phyloP scores from a whole-genome alignment of 352 stramenopile genomes.

The Globisporangium okanoganense region DNA sequence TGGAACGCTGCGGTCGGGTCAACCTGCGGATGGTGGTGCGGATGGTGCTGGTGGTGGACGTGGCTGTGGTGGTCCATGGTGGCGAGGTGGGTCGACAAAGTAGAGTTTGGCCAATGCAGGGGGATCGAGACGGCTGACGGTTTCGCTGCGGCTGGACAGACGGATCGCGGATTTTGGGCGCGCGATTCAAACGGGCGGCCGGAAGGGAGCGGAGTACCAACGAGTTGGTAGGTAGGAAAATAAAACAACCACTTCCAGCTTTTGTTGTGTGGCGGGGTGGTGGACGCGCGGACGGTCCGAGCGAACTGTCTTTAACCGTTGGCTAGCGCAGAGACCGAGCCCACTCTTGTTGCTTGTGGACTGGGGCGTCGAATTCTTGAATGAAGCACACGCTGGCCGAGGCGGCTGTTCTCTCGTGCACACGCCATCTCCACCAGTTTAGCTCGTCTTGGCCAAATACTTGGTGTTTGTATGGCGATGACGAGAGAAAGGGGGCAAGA shows the following conservation, averaged over 20 bases:
- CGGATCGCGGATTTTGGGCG: not conserved
- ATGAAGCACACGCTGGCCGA: not conserved
- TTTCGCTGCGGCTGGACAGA: not conserved
- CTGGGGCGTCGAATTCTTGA: constrained; percentile 11
- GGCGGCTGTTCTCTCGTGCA: constrained; percentile 12
- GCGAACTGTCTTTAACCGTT: constrained; percentile 14
- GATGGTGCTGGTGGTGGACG: constrained; percentile 14
- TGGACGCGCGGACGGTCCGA: not conserved
- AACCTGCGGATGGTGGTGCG: constrained; percentile 15
- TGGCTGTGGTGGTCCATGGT: constrained; percentile 13
- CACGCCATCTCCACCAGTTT: constrained; percentile 9
- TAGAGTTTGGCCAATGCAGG: constrained; percentile 2
- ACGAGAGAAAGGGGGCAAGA: not conserved
- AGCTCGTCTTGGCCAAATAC: not conserved
- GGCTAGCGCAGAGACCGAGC: constrained; percentile 11
- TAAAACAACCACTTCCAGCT: constrained; percentile 10
- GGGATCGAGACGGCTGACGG: not conserved
- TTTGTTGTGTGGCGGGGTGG: not conserved
- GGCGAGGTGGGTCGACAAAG: constrained; percentile 8
- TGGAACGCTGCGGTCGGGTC: constrained; percentile 34
- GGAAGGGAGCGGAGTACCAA: constrained; percentile 11
- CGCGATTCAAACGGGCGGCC: constrained; percentile 15
- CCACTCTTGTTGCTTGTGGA: constrained; percentile 8
- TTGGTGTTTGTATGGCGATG: not conserved
- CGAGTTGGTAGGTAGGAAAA: constrained; percentile 21